Evolutionary conservation across 352 stramenopile species (phyloP).

Genomic region (Ophiocytium majus): DNA sequence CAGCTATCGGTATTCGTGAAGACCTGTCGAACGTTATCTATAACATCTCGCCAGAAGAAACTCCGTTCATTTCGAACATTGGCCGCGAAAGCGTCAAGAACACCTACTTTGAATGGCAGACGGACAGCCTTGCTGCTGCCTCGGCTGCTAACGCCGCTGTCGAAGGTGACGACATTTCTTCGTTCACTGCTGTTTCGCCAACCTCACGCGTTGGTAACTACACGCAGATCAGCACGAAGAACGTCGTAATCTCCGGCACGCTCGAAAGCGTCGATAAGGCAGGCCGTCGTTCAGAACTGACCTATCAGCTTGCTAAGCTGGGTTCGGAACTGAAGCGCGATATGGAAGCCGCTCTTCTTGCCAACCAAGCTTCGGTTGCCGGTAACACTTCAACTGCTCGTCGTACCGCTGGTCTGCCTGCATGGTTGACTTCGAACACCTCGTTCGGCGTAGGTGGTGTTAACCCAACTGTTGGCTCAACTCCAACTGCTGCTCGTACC

Average conservation of each 20-base stretch:
- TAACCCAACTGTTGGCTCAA: not conserved
- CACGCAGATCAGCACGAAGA: not conserved
- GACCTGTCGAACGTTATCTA: not conserved
- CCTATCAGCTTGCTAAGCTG: not conserved
- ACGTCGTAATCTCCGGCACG: not conserved
- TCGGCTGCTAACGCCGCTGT: not conserved
- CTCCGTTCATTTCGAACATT: not conserved
- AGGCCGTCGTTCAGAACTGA: not conserved
- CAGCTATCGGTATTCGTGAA: not conserved
- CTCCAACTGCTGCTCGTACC: not conserved
- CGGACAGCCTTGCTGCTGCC: not conserved
- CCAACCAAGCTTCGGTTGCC: not conserved
- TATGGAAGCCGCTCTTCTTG: not conserved
- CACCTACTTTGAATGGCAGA: not conserved
- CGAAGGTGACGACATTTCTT: not conserved
- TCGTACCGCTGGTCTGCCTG: not conserved
- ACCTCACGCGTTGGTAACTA: not conserved
- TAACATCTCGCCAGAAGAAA: not conserved
- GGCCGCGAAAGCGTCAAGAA: not conserved
- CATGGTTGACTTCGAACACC: not conserved
- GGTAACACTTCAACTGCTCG: not conserved
- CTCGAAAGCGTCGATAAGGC: not conserved
- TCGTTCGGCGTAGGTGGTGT: not conserved
- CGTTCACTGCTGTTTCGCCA: not conserved
- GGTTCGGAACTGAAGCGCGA: conserved; percentile 9